These are phyloP conservation scores for Pyrenula aspistea DNA, from an alignment of 495 filamentous ascomycete species.

Conservation along the genomic window DNA sequence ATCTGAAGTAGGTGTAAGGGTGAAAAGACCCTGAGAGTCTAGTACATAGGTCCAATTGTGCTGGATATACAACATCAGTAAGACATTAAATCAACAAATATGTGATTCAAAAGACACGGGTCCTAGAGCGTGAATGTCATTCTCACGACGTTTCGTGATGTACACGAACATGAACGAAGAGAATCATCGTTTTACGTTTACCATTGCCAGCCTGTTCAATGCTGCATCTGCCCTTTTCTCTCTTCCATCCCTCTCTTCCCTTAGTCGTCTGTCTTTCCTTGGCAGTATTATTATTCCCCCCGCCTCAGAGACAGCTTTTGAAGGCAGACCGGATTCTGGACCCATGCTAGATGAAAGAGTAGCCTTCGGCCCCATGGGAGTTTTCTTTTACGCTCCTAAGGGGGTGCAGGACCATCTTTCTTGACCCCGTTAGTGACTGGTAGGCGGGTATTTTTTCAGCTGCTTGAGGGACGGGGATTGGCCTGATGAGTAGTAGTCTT, in stretches of 20 bases:
- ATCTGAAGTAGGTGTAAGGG: too few species aligned
- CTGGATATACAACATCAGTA: too few species aligned
- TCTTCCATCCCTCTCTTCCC: background rate
- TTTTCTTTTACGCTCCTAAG: background rate
- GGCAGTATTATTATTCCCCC: background rate
- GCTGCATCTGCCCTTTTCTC: background rate
- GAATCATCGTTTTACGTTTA: background rate
- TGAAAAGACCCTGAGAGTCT: too few species aligned
- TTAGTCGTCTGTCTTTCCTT: background rate
- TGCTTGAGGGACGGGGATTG: background rate
- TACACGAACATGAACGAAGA: too few species aligned
- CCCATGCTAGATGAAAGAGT: background rate
- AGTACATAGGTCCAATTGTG: too few species aligned
- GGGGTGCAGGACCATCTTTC: background rate
- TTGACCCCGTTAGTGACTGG: background rate
- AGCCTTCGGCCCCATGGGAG: too few species aligned
- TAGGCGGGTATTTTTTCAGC: background rate
- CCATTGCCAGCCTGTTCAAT: background rate
- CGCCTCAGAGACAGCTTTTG: background rate
- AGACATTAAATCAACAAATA: too few species aligned
- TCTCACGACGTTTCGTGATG: too few species aligned
- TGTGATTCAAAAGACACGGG: too few species aligned
- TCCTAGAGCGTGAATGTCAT: too few species aligned
- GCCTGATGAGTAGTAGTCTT: background rate
- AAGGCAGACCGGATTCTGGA: background rate